phyloP scores from a whole-genome alignment of 345 rosid species.

The Populus alba region DNA sequence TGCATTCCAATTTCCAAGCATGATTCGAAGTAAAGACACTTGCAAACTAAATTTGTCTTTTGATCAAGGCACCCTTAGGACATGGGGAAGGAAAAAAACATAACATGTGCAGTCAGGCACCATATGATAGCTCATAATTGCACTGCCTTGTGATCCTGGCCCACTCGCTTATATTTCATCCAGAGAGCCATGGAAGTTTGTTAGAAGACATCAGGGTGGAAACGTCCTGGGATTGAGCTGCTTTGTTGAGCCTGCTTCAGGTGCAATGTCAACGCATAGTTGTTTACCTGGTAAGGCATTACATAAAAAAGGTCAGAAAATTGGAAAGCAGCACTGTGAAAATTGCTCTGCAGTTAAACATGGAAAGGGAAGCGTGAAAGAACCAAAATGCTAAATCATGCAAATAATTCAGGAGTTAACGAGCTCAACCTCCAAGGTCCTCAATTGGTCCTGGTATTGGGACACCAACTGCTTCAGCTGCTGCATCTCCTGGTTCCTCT shows the following conservation, averaged over 20 bases:
- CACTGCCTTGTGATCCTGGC: not conserved
- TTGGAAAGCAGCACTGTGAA: not conserved
- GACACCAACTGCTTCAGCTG: conserved; percentile 66
- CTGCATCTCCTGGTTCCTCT: conserved; percentile 63
- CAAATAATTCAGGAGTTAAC: not conserved
- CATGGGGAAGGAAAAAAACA: not conserved
- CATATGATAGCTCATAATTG: not conserved
- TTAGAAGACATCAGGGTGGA: conserved; percentile 79
- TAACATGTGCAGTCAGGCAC: not conserved
- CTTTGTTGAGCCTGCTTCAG: conserved; percentile 40
- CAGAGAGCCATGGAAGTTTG: not conserved
- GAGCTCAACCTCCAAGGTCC: conserved; percentile 66
- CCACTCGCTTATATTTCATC: not conserved
- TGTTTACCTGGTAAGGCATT: conserved; percentile 47
- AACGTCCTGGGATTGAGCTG: conserved; percentile 53
- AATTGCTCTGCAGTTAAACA: not conserved
- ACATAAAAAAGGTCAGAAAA: not conserved
- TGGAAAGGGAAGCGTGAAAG: not conserved
- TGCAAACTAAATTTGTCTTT: not conserved
- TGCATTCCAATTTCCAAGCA: not conserved
- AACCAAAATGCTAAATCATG: not conserved
- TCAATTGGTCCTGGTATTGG: conserved; percentile 80
- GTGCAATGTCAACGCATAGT: conserved; percentile 73
- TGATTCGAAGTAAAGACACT: not conserved
- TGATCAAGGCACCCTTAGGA: not conserved